Evolutionary conservation across 2,329 filamentous ascomycete genomes (phyloP), one percentile per base, ranked within the genome.

Genomic region (Graphium sp.): DNA sequence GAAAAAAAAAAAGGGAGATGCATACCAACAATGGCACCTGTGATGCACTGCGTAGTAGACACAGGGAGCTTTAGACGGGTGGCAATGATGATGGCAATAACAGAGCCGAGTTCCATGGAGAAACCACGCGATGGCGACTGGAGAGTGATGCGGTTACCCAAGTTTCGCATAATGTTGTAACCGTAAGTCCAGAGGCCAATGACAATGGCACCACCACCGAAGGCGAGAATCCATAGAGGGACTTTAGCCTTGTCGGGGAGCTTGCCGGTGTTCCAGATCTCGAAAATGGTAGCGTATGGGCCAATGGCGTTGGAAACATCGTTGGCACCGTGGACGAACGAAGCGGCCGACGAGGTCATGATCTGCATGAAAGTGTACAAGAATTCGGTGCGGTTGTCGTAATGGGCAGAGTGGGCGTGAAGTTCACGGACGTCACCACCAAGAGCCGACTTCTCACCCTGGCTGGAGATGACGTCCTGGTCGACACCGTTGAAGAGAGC

Each of bases 391-490:
- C 77, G 68, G 45, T 78, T 77, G 37, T 66, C 53, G 41, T 77
- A 79, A 47, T 77, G 75, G 35, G 56, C 47, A 7, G 74, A 74
- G 32, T 63, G 47, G 17, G 58, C 56, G 46, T 82, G 58, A 41
- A 64, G 41, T 13, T 51, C 48, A 31, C 48, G 37, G 35, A 52
- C 46, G 18, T 52, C 39, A 22, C 61, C 61, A 8, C 50, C 55
- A 32, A 63, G 48, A 29, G 59, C 38, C 5, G 41, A 41, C 30
- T 44, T 62, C 45, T 78, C 78, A 29, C 60, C 59, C 57, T 83
- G 79, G 6, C 75, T 74, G 26, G 67, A 62, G 60, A 84, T 78
- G 43, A 85, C 85, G 40, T 87, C 80, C 55, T 84, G 85, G 62
- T 84, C 61, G 16, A 76, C 46, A 49, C 80, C 80, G 46, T 85